These are phyloP conservation scores for Pluteus cervinus DNA, from an alignment of 768 basidiomycete species.

Conservation along the genomic window DNA sequence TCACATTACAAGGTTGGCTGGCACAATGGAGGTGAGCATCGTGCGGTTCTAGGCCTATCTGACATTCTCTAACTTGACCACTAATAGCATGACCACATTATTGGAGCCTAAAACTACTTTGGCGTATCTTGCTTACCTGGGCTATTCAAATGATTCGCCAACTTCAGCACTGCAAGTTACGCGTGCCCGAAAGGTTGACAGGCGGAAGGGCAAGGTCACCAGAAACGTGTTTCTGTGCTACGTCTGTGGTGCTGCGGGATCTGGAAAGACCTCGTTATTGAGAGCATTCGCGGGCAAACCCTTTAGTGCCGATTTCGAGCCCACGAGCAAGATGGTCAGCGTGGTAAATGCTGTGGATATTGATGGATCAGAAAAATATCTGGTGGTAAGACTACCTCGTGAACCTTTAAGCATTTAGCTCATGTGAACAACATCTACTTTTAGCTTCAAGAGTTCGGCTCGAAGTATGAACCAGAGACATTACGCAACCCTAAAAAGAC, in stretches of 20 bases:
- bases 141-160: conserved; percentile 75
- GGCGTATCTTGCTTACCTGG: conserved; percentile 92
- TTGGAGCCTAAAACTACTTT: conserved; percentile 90
- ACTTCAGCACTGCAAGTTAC: conserved; percentile 85
- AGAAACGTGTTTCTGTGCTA: conserved; percentile 92
- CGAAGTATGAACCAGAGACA: conserved; percentile 88
- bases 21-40: conserved; percentile 89
- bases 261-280: conserved; percentile 87
- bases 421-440: not conserved
- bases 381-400: conserved; percentile 64
- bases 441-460: conserved; percentile 96
- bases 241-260: conserved; percentile 92
- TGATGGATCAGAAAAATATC: conserved; percentile 90
- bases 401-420: not conserved
- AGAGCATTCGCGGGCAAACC: conserved; percentile 83
- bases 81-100: conserved; percentile 86
- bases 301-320: conserved; percentile 70
- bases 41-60: conserved; percentile 3
- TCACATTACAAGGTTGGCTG: conserved; percentile 96
- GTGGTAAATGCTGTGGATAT: conserved; percentile 96
- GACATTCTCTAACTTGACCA: conserved; percentile 2
- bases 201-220: conserved; percentile 81
- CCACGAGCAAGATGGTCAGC: conserved; percentile 84
- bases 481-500: conserved; percentile 86
- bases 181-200: conserved; percentile 74